phyloP scores from a whole-genome alignment of 257 asterid genomes.

The Salvia hispanica region DNA sequence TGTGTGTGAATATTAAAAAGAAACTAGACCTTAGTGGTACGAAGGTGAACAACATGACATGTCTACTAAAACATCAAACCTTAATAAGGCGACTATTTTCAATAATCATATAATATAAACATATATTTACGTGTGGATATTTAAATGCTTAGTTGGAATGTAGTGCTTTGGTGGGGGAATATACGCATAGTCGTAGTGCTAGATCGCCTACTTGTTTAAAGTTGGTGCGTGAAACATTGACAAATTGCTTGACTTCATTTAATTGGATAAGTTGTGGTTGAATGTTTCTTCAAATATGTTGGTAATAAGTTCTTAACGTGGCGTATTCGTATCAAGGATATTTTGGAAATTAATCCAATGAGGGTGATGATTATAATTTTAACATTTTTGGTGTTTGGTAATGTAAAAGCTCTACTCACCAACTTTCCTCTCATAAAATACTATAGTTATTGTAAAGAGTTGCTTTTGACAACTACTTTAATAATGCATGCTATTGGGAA shows the following conservation, averaged over 20 bases:
- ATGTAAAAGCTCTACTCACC: conserved; percentile 21
- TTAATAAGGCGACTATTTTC: too few relatives aligned
- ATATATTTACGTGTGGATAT: neutral
- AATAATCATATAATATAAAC: too few relatives aligned
- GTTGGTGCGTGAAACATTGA: conserved; percentile 35
- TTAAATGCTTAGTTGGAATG: conserved; percentile 6
- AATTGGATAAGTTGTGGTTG: neutral
- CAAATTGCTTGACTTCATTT: conserved; percentile 4
- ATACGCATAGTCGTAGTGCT: neutral
- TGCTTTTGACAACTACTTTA: too few relatives aligned
- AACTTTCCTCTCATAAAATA: neutral
- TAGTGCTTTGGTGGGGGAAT: conserved; percentile 2
- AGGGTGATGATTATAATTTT: neutral
- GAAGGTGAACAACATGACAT: too few relatives aligned
- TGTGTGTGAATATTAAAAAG: too few relatives aligned
- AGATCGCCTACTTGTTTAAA: conserved; percentile 6
- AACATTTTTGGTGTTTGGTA: conserved; percentile 2
- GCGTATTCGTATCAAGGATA: neutral
- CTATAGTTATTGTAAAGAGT: too few relatives aligned
- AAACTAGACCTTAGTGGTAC: too few relatives aligned
- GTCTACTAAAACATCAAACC: too few relatives aligned
- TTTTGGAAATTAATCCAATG: neutral
- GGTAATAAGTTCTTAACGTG: neutral
- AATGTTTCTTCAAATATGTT: neutral
- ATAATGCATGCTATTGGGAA: too few relatives aligned